Conservation (phyloP, 2,329 filamentous ascomycete genomes). For the Talaromyces albobiverticillius region DNA sequence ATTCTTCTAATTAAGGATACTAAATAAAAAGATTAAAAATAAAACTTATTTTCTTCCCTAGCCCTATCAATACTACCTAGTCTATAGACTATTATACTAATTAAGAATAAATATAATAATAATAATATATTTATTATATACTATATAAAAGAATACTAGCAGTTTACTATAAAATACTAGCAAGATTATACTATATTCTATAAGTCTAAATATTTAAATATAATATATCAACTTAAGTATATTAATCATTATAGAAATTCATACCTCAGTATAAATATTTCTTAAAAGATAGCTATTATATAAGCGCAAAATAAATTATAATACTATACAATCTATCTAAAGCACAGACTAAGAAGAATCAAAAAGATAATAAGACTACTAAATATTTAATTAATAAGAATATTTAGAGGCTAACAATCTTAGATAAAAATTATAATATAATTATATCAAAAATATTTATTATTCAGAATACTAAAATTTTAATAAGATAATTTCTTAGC, state of each 20-base stretch:
- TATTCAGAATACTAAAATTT: too few relatives aligned
- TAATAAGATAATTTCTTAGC: too few relatives aligned
- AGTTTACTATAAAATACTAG: not conserved
- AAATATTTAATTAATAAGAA: not conserved
- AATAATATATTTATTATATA: not conserved
- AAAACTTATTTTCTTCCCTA: not conserved
- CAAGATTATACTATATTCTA: not conserved
- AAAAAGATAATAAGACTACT: not conserved
- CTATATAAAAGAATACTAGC: not conserved
- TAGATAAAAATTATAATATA: not conserved
- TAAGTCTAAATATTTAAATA: not conserved
- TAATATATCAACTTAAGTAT: not conserved
- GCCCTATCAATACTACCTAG: not conserved
- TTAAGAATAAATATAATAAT: not conserved
- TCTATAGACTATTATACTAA: not conserved
- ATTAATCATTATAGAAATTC: not conserved
- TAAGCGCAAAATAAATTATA: not conserved
- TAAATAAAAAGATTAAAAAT: not conserved
- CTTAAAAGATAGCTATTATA: not conserved
- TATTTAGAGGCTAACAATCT: not conserved
- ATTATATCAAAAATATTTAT: too few relatives aligned
- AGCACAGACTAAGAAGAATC: too few relatives aligned
- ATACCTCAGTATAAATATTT: not conserved
- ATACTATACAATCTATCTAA: not conserved
- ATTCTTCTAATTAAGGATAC: not conserved